Conservation (phyloP, 371 early-diverging fungal genomes). For the Apophysomyces trapeziformis region DNA sequence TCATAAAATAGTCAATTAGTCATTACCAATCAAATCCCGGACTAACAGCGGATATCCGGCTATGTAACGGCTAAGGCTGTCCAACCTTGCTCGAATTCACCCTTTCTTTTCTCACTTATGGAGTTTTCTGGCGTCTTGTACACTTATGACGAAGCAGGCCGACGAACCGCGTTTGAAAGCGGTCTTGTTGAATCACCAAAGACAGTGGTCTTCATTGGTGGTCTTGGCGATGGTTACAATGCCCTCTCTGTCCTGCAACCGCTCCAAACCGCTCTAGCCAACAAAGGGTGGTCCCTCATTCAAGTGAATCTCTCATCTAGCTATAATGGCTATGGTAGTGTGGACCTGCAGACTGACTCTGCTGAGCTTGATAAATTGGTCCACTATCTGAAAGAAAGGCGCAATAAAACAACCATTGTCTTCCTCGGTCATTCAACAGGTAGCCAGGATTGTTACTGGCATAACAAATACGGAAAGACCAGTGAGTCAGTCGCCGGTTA, state of each 20-base stretch:
- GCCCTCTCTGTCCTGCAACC: constrained; percentile 48
- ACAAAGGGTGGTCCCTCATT: constrained; percentile 44
- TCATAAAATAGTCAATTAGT: too few relatives aligned
- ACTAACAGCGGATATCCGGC: too few relatives aligned
- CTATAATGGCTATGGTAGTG: constrained; percentile 53
- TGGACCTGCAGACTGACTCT: constrained; percentile 44
- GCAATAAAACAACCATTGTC: constrained; percentile 45
- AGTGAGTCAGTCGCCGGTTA: constrained; percentile 40
- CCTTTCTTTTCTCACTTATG: constrained; percentile 9
- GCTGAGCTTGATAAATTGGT: constrained; percentile 50
- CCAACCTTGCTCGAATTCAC: too few relatives aligned
- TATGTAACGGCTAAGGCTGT: too few relatives aligned
- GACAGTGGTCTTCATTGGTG: constrained; percentile 52
- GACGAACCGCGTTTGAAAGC: constrained; percentile 55
- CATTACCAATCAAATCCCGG: too few relatives aligned
- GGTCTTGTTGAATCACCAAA: constrained; percentile 35
- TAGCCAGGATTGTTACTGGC: constrained; percentile 52
- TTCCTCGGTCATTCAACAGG: constrained; percentile 62
- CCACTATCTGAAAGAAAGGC: constrained; percentile 29
- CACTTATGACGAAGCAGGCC: constrained; percentile 23
- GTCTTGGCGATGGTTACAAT: constrained; percentile 55
- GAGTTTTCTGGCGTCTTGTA: constrained; percentile 20
- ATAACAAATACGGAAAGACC: constrained; percentile 43
- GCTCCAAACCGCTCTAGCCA: constrained; percentile 28
- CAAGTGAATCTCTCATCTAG: constrained; percentile 58